Conservation (phyloP, 768 basidiomycete genomes). For the Macrolepiota dolichaula region DNA sequence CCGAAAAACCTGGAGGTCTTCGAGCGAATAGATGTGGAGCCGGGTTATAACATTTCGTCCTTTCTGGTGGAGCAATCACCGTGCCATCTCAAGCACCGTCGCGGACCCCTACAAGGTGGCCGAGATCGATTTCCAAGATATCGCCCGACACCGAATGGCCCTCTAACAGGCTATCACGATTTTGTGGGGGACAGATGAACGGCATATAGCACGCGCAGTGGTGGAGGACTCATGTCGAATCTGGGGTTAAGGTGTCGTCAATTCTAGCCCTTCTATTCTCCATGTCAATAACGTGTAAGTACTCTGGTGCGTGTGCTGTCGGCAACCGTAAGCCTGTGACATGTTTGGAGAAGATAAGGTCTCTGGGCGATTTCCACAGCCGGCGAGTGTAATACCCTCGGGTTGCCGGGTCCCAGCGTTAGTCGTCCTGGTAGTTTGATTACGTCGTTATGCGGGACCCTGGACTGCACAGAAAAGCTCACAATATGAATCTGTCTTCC, state of each 20-base stretch:
- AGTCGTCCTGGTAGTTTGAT: neutral
- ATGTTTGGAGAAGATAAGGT: neutral
- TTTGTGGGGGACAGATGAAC: too few species aligned
- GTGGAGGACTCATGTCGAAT: neutral
- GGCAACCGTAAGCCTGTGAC: too few species aligned
- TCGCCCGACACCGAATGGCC: neutral
- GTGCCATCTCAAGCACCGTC: neutral
- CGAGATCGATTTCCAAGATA: neutral
- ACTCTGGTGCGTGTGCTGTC: too few species aligned
- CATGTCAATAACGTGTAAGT: neutral
- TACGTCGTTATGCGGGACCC: neutral
- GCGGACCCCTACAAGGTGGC: neutral
- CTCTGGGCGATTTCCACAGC: neutral
- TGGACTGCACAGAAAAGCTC: neutral
- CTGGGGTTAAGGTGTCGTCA: neutral
- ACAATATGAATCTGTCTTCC: neutral
- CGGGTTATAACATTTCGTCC: neutral
- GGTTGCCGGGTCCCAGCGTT: neutral
- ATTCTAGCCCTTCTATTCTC: neutral
- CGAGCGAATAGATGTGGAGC: too few species aligned
- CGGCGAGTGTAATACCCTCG: neutral
- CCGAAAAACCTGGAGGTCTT: too few species aligned
- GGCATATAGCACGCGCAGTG: too few species aligned
- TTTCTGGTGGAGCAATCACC: neutral
- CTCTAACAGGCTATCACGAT: neutral